phyloP scores from a whole-genome alignment of 192 early-diverging fungal species.

The Coemansia sp. region DNA sequence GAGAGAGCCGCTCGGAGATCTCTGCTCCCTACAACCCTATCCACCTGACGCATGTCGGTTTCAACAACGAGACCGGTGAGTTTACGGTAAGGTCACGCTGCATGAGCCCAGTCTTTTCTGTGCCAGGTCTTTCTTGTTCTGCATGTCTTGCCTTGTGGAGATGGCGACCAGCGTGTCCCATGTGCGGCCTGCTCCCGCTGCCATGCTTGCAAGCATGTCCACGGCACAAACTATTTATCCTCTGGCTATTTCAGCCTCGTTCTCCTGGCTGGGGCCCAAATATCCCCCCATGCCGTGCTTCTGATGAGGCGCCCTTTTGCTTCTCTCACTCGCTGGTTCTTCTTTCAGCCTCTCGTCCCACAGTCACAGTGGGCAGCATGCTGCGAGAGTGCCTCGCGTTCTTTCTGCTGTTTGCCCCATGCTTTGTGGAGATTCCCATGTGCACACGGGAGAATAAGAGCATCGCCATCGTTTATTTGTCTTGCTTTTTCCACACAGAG shows the following conservation, averaged over 20 bases:
- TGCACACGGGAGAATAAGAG: background rate
- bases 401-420: constrained; percentile 9
- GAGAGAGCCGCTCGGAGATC: constrained; percentile 82
- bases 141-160: background rate
- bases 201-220: constrained; percentile 1
- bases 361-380: constrained; percentile 1
- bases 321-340: background rate
- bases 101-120: background rate
- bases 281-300: background rate
- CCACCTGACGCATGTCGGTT: constrained; percentile 97
- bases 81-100: constrained; percentile 65
- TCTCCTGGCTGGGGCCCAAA: background rate
- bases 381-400: constrained; percentile 5
- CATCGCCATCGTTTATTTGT: background rate
- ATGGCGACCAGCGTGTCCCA: background rate
- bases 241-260: background rate
- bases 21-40: constrained; percentile 94
- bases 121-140: too few species aligned
- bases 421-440: constrained; percentile 17
- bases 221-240: constrained; percentile 1
- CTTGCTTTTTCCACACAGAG: too few species aligned
- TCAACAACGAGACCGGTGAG: constrained; percentile 94
- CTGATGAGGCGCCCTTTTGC: background rate
- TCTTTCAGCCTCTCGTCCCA: background rate
- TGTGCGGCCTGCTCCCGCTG: background rate